Base-by-base conservation (phyloP, 495 filamentous ascomycete genomes). In the Hypomontagnella monticulosa region DNA sequence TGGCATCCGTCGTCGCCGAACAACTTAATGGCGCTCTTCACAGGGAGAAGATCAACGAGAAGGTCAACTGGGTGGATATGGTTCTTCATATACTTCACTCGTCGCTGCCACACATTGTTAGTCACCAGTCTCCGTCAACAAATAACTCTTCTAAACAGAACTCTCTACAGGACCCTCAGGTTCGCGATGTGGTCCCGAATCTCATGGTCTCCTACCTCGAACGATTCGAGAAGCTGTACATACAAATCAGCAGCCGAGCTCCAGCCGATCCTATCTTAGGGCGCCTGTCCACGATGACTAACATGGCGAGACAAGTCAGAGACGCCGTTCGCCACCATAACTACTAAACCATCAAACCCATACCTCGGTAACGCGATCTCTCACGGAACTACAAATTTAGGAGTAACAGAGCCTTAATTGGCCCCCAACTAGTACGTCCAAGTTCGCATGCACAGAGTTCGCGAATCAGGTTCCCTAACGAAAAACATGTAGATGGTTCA, bases 1-100 rank as follows among this genome's bases (percentile, higher is more conserved):
- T 96, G 32, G 89, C 89, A 44, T 91, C 92, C 2, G 92, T 91
- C 11, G 84, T 98, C 12, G 91, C 91, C 23, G 81, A 85, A 6
- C 83, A 89, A 20, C 80, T 97, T 60, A 80, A 88, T 23, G 84
- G 84, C 30, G 84, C 89, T 66, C 70, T 71, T 27, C 62, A 90
- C 32, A 66, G 77, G 40, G 81, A 92, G 74, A 91, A 92, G 60
- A 78, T 99, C 7, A 75, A 78, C 20, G 81, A 92, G 74, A 91
- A 92, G 60, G 78, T 99, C 7, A 75, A 78, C 20, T 95, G 93
- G 91, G 79, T 97, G 48, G 90, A 96, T 57, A 81, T 84, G 20
- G 86, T 93, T 34, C 79, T 98, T 34, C 73, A 72, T 37, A 70
- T 76, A 15, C 80, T 85, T 54, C 69, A 78, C 52, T 65, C 70